Evolutionary conservation across 1,284 basidiomycete species (phyloP).

Genomic region (Irpex sp.): DNA sequence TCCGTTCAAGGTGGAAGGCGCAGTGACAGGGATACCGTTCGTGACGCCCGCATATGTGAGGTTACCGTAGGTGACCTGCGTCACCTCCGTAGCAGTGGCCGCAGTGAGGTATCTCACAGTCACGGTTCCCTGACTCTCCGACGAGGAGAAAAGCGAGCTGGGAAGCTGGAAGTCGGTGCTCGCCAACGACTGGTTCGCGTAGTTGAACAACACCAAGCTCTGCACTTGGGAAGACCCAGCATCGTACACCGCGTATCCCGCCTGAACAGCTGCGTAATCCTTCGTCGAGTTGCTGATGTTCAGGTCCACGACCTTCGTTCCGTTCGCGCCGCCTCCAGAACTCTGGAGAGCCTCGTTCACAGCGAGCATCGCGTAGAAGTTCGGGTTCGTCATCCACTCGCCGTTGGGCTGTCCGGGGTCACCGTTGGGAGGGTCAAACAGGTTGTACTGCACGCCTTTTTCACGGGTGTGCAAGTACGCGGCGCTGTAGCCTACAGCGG

Average conservation of each 20-base stretch:
- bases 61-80: constrained; percentile 55
- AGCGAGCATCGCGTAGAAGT: constrained; percentile 55
- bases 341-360: constrained; percentile 47
- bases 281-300: constrained; percentile 35
- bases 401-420: constrained; percentile 27
- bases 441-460: constrained; percentile 44
- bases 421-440: constrained; percentile 38
- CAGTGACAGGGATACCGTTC: constrained; percentile 31
- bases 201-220: constrained; percentile 59
- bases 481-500: constrained; percentile 38
- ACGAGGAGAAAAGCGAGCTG: constrained; percentile 16
- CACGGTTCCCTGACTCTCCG: constrained; percentile 19
- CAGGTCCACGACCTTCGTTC: constrained; percentile 47
- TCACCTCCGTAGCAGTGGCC: constrained; percentile 43
- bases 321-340: constrained; percentile 22
- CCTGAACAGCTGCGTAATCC: constrained; percentile 31
- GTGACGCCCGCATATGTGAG: constrained; percentile 33
- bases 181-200: constrained; percentile 31
- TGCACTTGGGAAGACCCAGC: constrained; percentile 30
- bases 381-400: constrained; percentile 44
- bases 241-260: constrained; percentile 59
- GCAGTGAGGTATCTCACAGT: constrained; percentile 41
- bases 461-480: constrained; percentile 49
- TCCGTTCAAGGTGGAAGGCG: constrained; percentile 8
- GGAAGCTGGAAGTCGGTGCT: constrained; percentile 32